Base-by-base conservation (phyloP, 129 eudicot genomes). In the Artemisia annua region DNA sequence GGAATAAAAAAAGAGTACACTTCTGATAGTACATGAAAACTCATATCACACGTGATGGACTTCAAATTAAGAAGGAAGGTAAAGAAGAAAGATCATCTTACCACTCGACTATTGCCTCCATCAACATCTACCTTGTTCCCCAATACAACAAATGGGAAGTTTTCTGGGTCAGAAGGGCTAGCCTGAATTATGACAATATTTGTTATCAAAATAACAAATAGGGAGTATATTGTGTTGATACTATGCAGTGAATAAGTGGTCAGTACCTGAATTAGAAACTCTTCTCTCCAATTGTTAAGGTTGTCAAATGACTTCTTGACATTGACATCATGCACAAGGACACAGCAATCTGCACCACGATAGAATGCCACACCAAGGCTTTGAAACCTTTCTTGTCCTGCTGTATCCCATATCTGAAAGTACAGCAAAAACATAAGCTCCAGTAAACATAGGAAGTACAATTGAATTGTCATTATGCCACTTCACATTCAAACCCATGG, bases 41-140 rank as follows among this genome's bases (percentile, higher is more conserved):
- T n/a, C n/a, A n/a, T n/a, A 28, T 56, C 73, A 10, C 44, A 39
- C 3, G 60, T 68, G 54, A 62, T 26, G 12, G 30, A 58, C 24
- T 35, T 39, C 46, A 39, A 39, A 39, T 39, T 39, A 39, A 39
- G 46, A 6, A 39, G 10, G 46, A 39, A 39, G 28, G 7, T 12
- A 56, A 50, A 72, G 16, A 56, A 43, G 11, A 76, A 48, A 15
- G 46, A 46, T 71, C 26, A 70, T 59, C 84, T 75, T 80, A 83
- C 87, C 87, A 67, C 87, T 71, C 84, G 78, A 76, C 87, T 72
- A 74, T 80, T 79, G 69, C 87, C 87, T 59, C 84, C 82, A 72
- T 83, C 87, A 73, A 83, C 84, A 76, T 83, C 87, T 19, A 80
- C 73, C 77, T 83, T 83, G 73, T 83, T 83, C 24, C 87, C 87